Evolutionary conservation across 2,329 filamentous ascomycete genomes (phyloP).

Genomic region (Sporothrix pseudoabietina): DNA sequence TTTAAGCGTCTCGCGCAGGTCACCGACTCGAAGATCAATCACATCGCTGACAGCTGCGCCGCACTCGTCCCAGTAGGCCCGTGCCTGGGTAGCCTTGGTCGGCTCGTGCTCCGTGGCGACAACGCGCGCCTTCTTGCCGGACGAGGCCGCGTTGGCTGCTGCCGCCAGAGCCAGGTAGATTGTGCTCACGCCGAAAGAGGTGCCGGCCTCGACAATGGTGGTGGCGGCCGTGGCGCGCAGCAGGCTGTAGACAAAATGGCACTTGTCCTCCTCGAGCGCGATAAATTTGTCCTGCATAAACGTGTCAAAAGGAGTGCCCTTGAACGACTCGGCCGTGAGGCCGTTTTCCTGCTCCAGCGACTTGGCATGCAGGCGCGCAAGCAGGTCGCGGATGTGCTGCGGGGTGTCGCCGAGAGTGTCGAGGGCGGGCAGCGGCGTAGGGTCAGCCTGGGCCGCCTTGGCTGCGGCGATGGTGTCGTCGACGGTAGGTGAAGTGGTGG

Average conservation of each 20-base stretch:
- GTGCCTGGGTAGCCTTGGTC: conserved; percentile 54
- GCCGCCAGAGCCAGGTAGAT: conserved; percentile 64
- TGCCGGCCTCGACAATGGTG: conserved; percentile 61
- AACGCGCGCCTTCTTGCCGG: conserved; percentile 42
- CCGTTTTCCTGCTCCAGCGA: conserved; percentile 29
- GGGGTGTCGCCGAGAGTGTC: conserved; percentile 14
- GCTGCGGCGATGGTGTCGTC: neutral
- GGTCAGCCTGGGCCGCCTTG: neutral
- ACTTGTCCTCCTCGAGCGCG: conserved; percentile 61
- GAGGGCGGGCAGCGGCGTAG: neutral
- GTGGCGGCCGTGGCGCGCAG: conserved; percentile 51
- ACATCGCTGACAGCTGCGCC: conserved; percentile 51
- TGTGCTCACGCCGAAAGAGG: conserved; percentile 63
- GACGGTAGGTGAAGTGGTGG: neutral
- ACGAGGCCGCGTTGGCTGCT: conserved; percentile 46
- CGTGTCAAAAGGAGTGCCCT: conserved; percentile 18
- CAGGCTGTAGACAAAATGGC: conserved; percentile 58
- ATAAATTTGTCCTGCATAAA: conserved; percentile 60
- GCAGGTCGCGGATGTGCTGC: conserved; percentile 26
- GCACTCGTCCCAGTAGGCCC: conserved; percentile 55
- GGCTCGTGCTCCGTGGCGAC: conserved; percentile 64
- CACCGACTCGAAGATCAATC: conserved; percentile 61
- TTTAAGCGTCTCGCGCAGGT: conserved; percentile 58
- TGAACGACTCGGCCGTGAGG: neutral
- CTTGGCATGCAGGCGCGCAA: conserved; percentile 30